Base-by-base conservation (phyloP, 306 rosid species). In the Oemleria cerasiformis region DNA sequence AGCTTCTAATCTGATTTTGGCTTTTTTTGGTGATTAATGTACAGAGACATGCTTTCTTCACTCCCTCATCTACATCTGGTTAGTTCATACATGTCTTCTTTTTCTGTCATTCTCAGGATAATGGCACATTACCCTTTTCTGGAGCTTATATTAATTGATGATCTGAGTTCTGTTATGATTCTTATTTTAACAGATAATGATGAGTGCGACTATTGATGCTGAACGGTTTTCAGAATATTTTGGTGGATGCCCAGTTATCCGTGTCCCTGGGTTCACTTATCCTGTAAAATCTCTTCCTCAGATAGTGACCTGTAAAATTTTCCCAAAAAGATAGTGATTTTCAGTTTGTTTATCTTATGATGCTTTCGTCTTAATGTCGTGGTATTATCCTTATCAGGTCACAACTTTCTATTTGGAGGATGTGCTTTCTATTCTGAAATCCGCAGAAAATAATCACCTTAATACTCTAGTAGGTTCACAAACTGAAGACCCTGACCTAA, bases 121-220 rank as follows among this genome's bases (percentile, higher is more conserved):
- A 23, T 1, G 14, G 19, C 20, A 2, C 15, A 20, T 54, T 63
- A 50, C 44, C 30, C 5, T 44, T 63, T 55, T 68, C 8, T 56
- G 40, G 44, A 74, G n/a, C 72, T 63, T 21, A 17, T 9, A 20
- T 60, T 61, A 8, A 19, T 55, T 55, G 62, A 48, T 9, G 41
- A 66, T 34, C 6, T 51, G 9, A 17, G 34, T 12, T 42, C 8
- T 23, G 38, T 39, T 69, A 57, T 73, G 65, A 49, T 67, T 13
- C 55, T 57, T 41, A 53, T 17, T 16, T 19, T 25, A 67, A 73
- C 91, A 94, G 99, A 86, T 94, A 83, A 73, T 94, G 64, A 94
- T 91, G 99, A 94, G 99, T 81, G 99, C 99, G 59, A 94, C 99
- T 42, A 51, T 94, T 67, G 95, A 91, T 76, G 88, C 91, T 64